Base-by-base conservation (phyloP, 176 grass and related monocot species). In the Zea luxurians region DNA sequence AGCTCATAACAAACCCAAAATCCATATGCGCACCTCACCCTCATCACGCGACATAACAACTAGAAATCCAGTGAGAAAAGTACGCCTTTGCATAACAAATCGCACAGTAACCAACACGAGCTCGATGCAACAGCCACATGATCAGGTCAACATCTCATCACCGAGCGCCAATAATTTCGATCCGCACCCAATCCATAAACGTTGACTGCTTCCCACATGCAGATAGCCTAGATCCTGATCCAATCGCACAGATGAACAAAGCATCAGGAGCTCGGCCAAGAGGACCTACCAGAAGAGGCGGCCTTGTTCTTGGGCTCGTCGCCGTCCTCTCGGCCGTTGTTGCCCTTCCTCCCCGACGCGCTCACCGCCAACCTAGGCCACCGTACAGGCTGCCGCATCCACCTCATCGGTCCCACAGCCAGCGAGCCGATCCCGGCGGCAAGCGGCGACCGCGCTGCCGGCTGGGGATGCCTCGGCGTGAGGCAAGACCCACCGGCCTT, bases 261-360 rank as follows among this genome's bases (percentile, higher is more conserved):
- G 70, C 45, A 53, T 17, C 16, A n/a, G 38, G 45, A 8, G 34
- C 12, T 71, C 4, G 1, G 54, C 9, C 61, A 54, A 76, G 27
- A 55, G 42, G 42, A 70, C 75, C 10, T 85, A 91, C 89, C 79
- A 1, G 86, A 80, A 36, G 82, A 80, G 36, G 85, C 82, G 45
- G 57, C 54, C 74, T 83, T 85, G 50, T 79, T 78, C 58, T 61
- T 84, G 63, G 48, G 49, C 41, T 80, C 76, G 48, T 89, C 87
- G 72, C 20, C 76, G 50, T 80, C 78, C 18, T 70, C 87, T 34
- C 60, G 72, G 43, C 42, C 10, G 78, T 16, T 61, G 66, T 54
- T 88, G 76, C 84, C 79, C 67, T 90, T 90, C 85, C 85, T 90
- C 41, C 88, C 90, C 7, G 90, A 85, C 13, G 90, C 88, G 63